These are phyloP conservation scores for Crithidia expoeki DNA, from an alignment of 208 protist species.

Conservation along the genomic window DNA sequence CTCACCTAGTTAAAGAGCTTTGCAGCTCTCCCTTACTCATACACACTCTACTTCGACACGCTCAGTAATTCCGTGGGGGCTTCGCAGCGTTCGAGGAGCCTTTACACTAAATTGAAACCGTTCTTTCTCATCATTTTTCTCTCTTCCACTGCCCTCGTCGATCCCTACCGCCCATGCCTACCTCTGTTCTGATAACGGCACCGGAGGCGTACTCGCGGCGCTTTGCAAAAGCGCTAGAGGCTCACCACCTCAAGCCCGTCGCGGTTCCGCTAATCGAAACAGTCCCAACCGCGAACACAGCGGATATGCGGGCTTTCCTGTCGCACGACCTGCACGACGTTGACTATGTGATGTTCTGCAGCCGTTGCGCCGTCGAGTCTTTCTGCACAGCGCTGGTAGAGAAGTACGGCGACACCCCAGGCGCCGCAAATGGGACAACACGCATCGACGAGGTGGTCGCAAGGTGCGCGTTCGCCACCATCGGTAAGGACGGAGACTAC, in stretches of 20 bases:
- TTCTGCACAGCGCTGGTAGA: neutral
- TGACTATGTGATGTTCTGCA: constrained; percentile 29
- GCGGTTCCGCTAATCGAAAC: constrained; percentile 23
- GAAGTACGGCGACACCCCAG: constrained; percentile 4
- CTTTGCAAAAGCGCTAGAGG: constrained; percentile 21
- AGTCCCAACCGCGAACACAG: constrained; percentile 19
- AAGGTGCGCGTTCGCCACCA: constrained; percentile 13
- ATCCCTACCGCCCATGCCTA: no score
- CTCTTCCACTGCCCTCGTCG: no score
- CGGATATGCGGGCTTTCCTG: constrained; percentile 13
- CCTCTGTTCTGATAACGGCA: constrained; percentile 19
- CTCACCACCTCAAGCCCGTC: constrained; percentile 10
- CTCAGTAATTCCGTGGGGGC: no score
- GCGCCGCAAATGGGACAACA: neutral
- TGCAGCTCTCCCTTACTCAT: no score
- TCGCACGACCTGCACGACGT: constrained; percentile 8
- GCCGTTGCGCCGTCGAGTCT: constrained; percentile 25
- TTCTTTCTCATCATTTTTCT: no score
- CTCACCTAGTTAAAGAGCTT: no score
- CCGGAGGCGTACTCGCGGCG: constrained; percentile 23
- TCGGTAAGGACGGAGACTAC: constrained; percentile 30
- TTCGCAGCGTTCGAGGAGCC: no score
- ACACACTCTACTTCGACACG: no score
- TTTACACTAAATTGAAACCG: no score
- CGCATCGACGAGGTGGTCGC: neutral